Evolutionary conservation across 495 filamentous ascomycete species (phyloP).

Genomic region (Aspergillus nanangensis): DNA sequence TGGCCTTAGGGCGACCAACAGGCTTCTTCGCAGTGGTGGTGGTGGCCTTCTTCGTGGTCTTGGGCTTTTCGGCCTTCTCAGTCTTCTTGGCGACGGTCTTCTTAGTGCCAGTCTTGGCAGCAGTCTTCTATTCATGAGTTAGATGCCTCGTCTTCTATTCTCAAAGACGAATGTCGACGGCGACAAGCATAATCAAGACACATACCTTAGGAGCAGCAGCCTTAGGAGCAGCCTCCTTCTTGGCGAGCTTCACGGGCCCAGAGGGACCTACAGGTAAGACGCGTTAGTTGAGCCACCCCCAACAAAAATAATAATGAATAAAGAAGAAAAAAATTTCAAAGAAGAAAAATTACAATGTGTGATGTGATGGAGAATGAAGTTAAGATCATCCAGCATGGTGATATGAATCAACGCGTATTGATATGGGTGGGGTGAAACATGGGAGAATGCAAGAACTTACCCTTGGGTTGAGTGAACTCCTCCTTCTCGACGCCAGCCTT

Average conservation of each 20-base stretch:
- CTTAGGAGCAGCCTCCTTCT: slow-evolving; percentile 64
- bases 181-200: not conserved
- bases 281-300: slow-evolving; percentile 32
- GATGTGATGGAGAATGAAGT: no score
- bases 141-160: no score
- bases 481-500: slow-evolving; percentile 85
- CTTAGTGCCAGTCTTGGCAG: slow-evolving; percentile 33
- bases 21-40: slow-evolving; percentile 26
- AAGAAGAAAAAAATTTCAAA: slow-evolving; percentile 1
- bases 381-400: no score
- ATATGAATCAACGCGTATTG: no score
- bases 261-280: slow-evolving; percentile 62
- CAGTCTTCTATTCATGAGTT: slow-evolving; percentile 32
- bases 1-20: slow-evolving; percentile 43
- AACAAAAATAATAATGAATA: slow-evolving; percentile 7
- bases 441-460: no score
- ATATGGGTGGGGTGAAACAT: no score
- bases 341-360: no score
- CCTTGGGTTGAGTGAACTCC: slow-evolving; percentile 90
- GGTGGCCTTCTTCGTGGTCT: slow-evolving; percentile 19
- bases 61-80: slow-evolving; percentile 22
- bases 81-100: slow-evolving; percentile 30
- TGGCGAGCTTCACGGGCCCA: slow-evolving; percentile 93
- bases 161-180: not conserved
- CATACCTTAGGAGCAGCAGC: slow-evolving; percentile 49